Evolutionary conservation across 75 land plant species (phyloP), one percentile per base, ranked within the genome.

Genomic region (Picea sitchensis): DNA sequence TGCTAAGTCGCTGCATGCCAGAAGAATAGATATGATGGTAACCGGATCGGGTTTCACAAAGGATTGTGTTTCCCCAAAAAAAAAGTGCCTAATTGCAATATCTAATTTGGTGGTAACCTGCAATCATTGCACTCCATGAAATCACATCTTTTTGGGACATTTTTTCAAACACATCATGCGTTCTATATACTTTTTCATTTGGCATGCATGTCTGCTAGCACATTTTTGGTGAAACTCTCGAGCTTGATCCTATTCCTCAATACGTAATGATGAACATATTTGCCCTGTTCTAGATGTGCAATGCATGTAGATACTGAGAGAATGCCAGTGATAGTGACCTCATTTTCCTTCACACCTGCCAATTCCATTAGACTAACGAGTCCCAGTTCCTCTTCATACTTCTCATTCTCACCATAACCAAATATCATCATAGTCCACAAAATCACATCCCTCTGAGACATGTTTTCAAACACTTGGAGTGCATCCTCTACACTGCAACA

Each of bases 181-280:
- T 81, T 62, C 20, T 68, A 44, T 38, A 88, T 74, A 61, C 82
- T 81, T 17, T 88, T 87, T 73, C 86, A 87, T 59, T 88, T 91
- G 21, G 87, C 83, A 83, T 88, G 88, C 93, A 91, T 91, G 76
- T 91, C 86, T 13, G 88, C 79, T 1, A 91, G 63, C 14, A 83
- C 90, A 31, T 90, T 90, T 77, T 75, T 77, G 11, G 88, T 67
- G 61, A 86, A 81, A 65, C 59, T 26, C 26, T 26, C 26, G 26
- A 26, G 26, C 26, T 26, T 26, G 26, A 26, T 26, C 26, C 26
- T 26, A 26, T 84, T 84, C 20, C 58, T 71, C 2, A 14, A 11
- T 51, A 87, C 75, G 58, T 87, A 87, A 36, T 85, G 84, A 77
- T 87, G 86, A 3, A 81, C 76, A 86, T 81, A 80, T 79, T 18